Conservation (phyloP, 495 filamentous ascomycete genomes). For the Astrothelium subdiscretum region DNA sequence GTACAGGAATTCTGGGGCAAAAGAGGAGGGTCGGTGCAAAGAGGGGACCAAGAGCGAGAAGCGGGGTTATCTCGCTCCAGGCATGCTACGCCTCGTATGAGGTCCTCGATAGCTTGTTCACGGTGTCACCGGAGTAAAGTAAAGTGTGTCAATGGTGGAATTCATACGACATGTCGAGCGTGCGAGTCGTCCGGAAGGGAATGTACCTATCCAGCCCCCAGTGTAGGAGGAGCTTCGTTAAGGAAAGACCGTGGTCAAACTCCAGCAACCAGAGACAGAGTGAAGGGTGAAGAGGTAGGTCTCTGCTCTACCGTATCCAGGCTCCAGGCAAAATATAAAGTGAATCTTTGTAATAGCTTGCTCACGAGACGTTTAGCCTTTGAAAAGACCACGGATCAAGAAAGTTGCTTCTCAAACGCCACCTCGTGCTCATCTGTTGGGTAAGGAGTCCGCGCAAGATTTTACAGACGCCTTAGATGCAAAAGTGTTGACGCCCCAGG, state of each 20-base stretch:
- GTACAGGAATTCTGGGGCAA: not conserved
- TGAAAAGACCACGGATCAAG: conserved; percentile 4
- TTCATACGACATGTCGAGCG: conserved; percentile 61
- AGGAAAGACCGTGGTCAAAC: conserved; percentile 21
- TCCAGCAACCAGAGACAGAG: conserved; percentile 14
- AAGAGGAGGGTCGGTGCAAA: not conserved
- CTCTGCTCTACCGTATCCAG: conserved; percentile 5
- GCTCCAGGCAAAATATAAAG: conserved; percentile 9
- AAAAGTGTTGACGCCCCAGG: conserved; percentile 35
- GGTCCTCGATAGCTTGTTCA: conserved; percentile 70
- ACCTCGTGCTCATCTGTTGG: not conserved
- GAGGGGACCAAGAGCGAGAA: not conserved
- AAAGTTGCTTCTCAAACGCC: conserved; percentile 3
- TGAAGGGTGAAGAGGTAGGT: conserved; percentile 4
- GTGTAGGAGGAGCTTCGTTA: conserved; percentile 32
- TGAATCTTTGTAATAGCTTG: not conserved
- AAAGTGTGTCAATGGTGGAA: conserved; percentile 72
- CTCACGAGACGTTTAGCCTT: conserved; percentile 2
- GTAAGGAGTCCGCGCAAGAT: conserved; percentile 12
- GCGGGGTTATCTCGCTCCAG: not conserved
- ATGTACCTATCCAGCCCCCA: conserved; percentile 61
- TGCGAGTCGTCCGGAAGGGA: conserved; percentile 66
- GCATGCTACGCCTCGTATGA: conserved; percentile 35
- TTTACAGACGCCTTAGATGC: conserved; percentile 20
- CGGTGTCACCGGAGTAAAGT: conserved; percentile 73